Conservation (phyloP, 2,329 filamentous ascomycete genomes). For the Beauveria scarabaeidicola region DNA sequence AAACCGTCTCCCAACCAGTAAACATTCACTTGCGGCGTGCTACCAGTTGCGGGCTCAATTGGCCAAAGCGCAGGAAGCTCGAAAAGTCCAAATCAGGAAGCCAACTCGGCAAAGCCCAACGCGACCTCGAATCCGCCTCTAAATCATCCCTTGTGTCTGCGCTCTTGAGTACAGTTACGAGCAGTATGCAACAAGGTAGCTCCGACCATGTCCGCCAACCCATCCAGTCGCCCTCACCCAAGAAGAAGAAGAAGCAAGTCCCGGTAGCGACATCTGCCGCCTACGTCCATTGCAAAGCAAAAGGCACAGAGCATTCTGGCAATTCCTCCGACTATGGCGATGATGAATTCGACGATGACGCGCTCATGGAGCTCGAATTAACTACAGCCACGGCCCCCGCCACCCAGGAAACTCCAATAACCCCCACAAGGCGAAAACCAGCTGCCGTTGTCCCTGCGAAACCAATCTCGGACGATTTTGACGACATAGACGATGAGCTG, state of each 20-base stretch:
- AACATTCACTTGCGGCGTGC: constrained; percentile 47
- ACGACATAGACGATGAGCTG: constrained; percentile 55
- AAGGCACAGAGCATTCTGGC: constrained; percentile 10
- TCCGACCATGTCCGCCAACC: constrained; percentile 23
- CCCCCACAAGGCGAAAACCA: constrained; percentile 13
- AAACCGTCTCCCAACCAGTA: constrained; percentile 32
- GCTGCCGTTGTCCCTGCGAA: constrained; percentile 12
- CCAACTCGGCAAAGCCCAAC: constrained; percentile 24
- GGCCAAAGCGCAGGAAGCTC: constrained; percentile 60
- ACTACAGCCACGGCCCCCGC: constrained; percentile 23
- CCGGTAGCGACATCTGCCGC: background rate
- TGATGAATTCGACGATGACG: constrained; percentile 52
- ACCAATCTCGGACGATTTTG: constrained; percentile 50
- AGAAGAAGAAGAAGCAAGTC: constrained; percentile 26
- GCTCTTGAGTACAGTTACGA: constrained; percentile 57
- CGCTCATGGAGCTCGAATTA: constrained; percentile 46
- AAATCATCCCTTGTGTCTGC: constrained; percentile 53
- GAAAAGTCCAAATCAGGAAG: constrained; percentile 37
- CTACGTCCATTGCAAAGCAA: background rate
- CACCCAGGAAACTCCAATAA: constrained; percentile 16
- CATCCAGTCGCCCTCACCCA: constrained; percentile 36
- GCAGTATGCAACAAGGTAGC: constrained; percentile 39
- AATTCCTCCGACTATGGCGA: constrained; percentile 44
- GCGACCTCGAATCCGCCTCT: constrained; percentile 39
- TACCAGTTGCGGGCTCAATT: constrained; percentile 60